These are phyloP conservation scores for Lepidium sativum DNA, from an alignment of 345 rosid genomes.

Conservation along the genomic window DNA sequence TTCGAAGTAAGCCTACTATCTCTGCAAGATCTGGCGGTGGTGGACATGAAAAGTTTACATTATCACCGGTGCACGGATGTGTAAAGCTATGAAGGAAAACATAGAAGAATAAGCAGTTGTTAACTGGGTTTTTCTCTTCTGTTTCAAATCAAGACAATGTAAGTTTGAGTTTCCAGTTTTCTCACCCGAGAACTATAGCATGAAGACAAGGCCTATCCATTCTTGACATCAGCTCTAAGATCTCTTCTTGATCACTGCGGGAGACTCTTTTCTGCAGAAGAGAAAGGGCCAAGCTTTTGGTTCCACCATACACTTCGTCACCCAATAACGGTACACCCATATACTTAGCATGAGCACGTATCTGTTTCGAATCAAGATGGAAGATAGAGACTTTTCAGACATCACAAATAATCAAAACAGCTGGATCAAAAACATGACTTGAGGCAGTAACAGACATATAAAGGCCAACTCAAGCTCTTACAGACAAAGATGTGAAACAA, in stretches of 20 bases:
- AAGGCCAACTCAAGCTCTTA: background rate
- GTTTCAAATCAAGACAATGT: background rate
- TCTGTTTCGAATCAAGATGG: constrained; percentile 36
- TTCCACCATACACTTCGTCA: constrained; percentile 86
- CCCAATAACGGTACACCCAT: constrained; percentile 73
- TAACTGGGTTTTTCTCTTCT: background rate
- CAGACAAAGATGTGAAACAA: background rate
- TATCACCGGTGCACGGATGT: constrained; percentile 60
- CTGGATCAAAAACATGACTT: too few species aligned
- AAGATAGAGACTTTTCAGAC: background rate
- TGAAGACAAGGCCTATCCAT: constrained; percentile 92
- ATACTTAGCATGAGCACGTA: constrained; percentile 91
- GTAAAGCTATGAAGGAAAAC: constrained; percentile 39
- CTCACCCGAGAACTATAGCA: constrained; percentile 80
- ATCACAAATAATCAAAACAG: background rate
- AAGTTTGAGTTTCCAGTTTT: constrained; percentile 14
- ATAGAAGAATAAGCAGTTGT: background rate
- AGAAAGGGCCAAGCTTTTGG: constrained; percentile 70
- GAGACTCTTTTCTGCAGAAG: constrained; percentile 51
- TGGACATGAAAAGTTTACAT: constrained; percentile 53
- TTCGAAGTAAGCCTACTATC: constrained; percentile 46
- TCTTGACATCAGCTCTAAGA: constrained; percentile 42
- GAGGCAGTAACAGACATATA: background rate
- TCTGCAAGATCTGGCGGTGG: constrained; percentile 73
- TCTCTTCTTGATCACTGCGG: constrained; percentile 32